Evolutionary conservation across 2,329 filamentous ascomycete genomes (phyloP).

Genomic region (Fusarium metavorans): DNA sequence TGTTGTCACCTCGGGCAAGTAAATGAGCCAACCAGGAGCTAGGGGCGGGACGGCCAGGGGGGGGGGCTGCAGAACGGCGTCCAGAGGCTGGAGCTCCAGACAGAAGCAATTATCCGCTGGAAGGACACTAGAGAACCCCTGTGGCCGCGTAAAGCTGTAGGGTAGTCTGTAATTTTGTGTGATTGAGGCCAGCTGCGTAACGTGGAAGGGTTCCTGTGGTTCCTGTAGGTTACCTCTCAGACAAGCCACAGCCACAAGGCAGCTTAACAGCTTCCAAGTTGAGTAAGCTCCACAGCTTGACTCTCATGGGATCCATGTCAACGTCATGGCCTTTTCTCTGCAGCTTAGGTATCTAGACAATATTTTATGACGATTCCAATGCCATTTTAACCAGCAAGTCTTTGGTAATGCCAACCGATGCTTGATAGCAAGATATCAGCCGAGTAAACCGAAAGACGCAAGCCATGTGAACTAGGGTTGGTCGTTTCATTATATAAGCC

Average conservation of each 20-base stretch:
- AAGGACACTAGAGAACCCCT: slow-evolving; percentile 6
- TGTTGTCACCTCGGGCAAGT: slow-evolving; percentile 37
- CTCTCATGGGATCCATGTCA: slow-evolving; percentile 1
- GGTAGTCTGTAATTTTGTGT: neutral
- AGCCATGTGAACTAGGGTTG: neutral
- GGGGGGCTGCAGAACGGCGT: slow-evolving; percentile 5
- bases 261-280: slow-evolving; percentile 23
- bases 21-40: slow-evolving; percentile 43
- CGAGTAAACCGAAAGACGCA: neutral
- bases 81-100: slow-evolving; percentile 18
- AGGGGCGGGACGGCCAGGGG: slow-evolving; percentile 21
- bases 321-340: slow-evolving; percentile 16
- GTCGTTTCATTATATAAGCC: neutral
- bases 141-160: slow-evolving; percentile 11
- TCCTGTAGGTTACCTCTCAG: neutral
- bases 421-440: neutral
- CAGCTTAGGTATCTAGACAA: neutral
- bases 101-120: slow-evolving; percentile 39
- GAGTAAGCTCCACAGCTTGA: slow-evolving; percentile 11
- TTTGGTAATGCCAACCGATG: neutral
- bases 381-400: neutral
- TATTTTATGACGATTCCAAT: neutral
- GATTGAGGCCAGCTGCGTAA: slow-evolving; percentile 16
- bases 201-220: slow-evolving; percentile 24
- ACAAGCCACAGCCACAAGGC: slow-evolving; percentile 18